Base-by-base conservation (phyloP, 2,329 filamentous ascomycete genomes). In the Boeremia lycopersici region DNA sequence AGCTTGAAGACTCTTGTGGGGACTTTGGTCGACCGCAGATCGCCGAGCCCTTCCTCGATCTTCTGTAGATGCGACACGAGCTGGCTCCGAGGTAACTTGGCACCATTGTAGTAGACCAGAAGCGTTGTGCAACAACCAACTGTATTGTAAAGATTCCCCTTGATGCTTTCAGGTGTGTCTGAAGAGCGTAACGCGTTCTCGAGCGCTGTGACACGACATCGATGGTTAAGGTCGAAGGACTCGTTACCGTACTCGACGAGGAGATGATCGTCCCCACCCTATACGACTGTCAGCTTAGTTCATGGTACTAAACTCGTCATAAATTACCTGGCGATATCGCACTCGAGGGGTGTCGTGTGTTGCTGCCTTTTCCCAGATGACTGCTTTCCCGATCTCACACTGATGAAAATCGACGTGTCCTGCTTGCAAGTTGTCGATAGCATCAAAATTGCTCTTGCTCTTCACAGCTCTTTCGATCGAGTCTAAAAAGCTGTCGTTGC, bases 191-290 rank as follows among this genome's bases (percentile, higher is more conserved):
- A 62, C 6, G 77, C 75, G 40, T 80, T 79, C 46, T 82, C 81
- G 2, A 85, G 74, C 0, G 81, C 81, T 2, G 81, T 84, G 13
- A 82, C 79, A 39, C 83, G 77, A 64, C 82, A 84, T 25, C 81
- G 76, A 68, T 85, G 78, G 65, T 86, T 84, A 52, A 86, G 73
- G 55, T 86, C 78, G 56, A 84, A 84, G 1, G 76, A 70, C 15
- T 83, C 82, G 30, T 82, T 73, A 19, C 84, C 84, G 53, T 85
- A 86, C 56, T 86, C 84, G 11, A 86, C 75, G 8, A 87, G 72
- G 2, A 86, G 60, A 55, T 82, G 82, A 48, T 84, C 81, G 28
- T 74, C 71, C 11, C 71, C 71, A 30, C 68, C 71, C 61, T 69
- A 15, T 29, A 8, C 9, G 31, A 4, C 8, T 19, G 17, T 51